Percentiles rank a stretch among this genome's conserved stretches.
phyloP scores from a whole-genome alignment of 345 rosid species.

The Firmiana major region DNA sequence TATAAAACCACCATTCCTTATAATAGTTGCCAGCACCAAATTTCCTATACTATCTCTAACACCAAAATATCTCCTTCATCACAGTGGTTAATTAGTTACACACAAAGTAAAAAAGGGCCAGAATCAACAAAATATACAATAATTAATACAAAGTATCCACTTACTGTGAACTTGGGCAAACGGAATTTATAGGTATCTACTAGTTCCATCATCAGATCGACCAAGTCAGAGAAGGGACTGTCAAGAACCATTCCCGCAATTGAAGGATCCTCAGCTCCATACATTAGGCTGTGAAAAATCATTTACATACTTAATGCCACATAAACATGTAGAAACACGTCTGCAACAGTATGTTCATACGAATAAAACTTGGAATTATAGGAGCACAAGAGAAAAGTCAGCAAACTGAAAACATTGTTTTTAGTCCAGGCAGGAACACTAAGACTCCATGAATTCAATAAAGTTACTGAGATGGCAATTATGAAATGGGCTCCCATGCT shows the following conservation, averaged over 20 bases:
- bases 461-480: background rate
- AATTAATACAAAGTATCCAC: constrained; percentile 21
- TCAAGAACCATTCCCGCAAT: constrained; percentile 95
- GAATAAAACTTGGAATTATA: background rate
- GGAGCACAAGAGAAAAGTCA: background rate
- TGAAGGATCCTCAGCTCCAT: constrained; percentile 94
- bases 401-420: background rate
- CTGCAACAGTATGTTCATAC: background rate
- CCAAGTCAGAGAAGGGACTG: constrained; percentile 88
- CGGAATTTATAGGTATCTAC: constrained; percentile 79
- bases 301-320: constrained; percentile 11
- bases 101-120: background rate
- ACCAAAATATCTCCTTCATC: background rate
- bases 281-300: constrained; percentile 62
- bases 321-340: background rate
- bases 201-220: constrained; percentile 91
- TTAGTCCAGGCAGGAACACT: background rate
- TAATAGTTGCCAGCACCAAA: background rate
- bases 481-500: background rate
- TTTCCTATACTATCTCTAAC: background rate
- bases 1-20: background rate
- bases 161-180: constrained; percentile 85
- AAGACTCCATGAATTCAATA: background rate
- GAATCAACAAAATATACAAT: background rate
- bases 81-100: background rate